Evolutionary conservation across 148 eudicot genomes (phyloP), one percentile per base, ranked within the genome.

Genomic region (Vaccinium myrtillus): DNA sequence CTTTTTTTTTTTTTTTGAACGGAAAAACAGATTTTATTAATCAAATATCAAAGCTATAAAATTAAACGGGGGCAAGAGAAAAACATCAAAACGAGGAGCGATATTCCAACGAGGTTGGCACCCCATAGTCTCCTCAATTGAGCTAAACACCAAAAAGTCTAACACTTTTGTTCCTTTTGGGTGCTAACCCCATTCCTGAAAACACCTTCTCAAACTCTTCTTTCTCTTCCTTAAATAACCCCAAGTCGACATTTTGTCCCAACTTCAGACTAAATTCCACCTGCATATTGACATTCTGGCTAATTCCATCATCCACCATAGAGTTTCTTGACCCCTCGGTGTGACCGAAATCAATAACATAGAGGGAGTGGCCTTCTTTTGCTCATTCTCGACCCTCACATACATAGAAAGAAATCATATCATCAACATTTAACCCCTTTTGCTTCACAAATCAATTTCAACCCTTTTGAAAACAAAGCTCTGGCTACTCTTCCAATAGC

Each of bases 401-500:
- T 39, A 4, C 39, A 23, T 85, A 86, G 43, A 91, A 91, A 11
- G 39, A 48, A 43, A 84, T 86, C 63, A 75, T 59, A 25, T 90
- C 90, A 80, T 88, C 81, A 0, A 85, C 86, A 23, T 87, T 88
- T 61, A 91, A 59, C 0, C 59, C 81, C 82, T 88, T 91, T 1
- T 81, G 90, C 87, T 75, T 91, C 6, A 90, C 90, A 80, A 91
- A 91, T 79, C 67, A 78, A 81, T 87, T 90, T 90, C 93, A 91
- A 11, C 90, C 93, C n/a, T 84, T 87, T 0, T 89, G 53, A 91
- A 91, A 36, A 89, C 90, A 30, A 10, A 89, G 51, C 93, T n/a
- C n/a, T 89, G 90, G 53, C 91, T 91, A 63, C 93, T 91, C 58
- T 83, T 84, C 93, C 93, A 91, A 18, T 88, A 91, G 59, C 90